A percentile compares a stretch with the other conserved stretches of the same genome.
Evolutionary conservation across 768 basidiomycete species (phyloP).

Genomic region (Strobilomyces confusus): DNA sequence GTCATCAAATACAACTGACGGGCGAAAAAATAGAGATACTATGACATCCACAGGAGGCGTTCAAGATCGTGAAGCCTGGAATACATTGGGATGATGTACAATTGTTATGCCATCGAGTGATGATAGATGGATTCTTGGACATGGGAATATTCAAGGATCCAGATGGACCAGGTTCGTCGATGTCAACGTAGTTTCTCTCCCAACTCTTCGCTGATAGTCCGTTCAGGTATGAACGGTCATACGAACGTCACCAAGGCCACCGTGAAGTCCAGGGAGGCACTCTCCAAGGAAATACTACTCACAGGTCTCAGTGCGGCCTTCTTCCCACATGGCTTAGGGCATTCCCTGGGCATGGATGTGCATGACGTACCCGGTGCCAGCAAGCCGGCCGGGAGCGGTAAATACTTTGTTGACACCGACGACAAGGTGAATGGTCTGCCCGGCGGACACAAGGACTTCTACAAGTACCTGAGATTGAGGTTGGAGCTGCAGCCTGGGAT

Average conservation of each 20-base stretch:
- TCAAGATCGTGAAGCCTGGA: slow-evolving; percentile 68
- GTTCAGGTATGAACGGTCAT: slow-evolving; percentile 4
- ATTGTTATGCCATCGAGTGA: slow-evolving; percentile 72
- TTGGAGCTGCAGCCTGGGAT: slow-evolving; percentile 71
- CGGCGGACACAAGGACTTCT: slow-evolving; percentile 62
- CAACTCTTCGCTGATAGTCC: not conserved
- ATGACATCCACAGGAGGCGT: slow-evolving; percentile 72
- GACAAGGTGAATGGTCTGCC: slow-evolving; percentile 61
- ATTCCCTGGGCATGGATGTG: slow-evolving; percentile 90
- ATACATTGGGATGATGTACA: slow-evolving; percentile 90
- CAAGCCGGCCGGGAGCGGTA: slow-evolving; percentile 59
- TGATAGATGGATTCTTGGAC: slow-evolving; percentile 77
- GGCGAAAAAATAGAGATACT: no score
- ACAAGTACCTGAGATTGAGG: slow-evolving; percentile 75
- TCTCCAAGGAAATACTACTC: slow-evolving; percentile 55
- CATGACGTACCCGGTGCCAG: slow-evolving; percentile 87
- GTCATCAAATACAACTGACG: no score
- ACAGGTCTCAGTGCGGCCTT: slow-evolving; percentile 81
- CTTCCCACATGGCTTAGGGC: slow-evolving; percentile 93
- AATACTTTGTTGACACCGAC: slow-evolving; percentile 66
- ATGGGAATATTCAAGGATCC: slow-evolving; percentile 84
- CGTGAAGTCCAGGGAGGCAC: slow-evolving; percentile 13
- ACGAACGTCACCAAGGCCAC: not conserved
- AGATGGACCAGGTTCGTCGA: slow-evolving; percentile 31
- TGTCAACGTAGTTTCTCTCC: not conserved